A percentile compares a stretch with the other conserved stretches of the same genome.
phyloP scores from a whole-genome alignment of 176 grass and related monocot genomes.

The Chloris gayana region DNA sequence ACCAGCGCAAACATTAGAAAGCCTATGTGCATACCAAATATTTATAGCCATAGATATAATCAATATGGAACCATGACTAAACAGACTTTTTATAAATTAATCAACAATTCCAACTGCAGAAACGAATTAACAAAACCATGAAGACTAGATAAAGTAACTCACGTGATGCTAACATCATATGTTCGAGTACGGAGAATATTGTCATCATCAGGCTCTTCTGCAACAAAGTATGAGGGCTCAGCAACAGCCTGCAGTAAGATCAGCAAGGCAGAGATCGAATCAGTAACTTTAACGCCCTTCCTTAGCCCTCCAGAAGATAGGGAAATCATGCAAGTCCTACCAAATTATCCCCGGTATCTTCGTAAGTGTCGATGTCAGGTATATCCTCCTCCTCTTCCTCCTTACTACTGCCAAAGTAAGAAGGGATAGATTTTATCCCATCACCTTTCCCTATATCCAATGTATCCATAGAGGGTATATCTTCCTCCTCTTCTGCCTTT shows the following conservation, averaged over 20 bases:
- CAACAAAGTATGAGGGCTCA: slow-evolving; percentile 75
- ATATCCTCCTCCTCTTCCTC: slow-evolving; percentile 91
- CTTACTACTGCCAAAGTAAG: slow-evolving; percentile 67
- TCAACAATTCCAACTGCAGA: slow-evolving; percentile 11
- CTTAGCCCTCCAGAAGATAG: slow-evolving; percentile 25
- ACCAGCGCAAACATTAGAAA: background rate
- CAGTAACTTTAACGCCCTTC: slow-evolving; percentile 20
- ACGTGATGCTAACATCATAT: slow-evolving; percentile 98
- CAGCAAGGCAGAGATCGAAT: slow-evolving; percentile 33
- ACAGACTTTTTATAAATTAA: background rate
- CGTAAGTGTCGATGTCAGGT: slow-evolving; percentile 84
- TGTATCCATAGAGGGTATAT: slow-evolving; percentile 84
- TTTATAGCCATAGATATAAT: background rate
- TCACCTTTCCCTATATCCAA: slow-evolving; percentile 71
- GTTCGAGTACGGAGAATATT: slow-evolving; percentile 94
- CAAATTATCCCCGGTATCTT: slow-evolving; percentile 67
- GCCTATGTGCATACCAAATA: background rate
- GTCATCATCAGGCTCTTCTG: slow-evolving; percentile 87
- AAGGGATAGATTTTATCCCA: slow-evolving; percentile 70
- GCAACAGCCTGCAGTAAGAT: slow-evolving; percentile 58
- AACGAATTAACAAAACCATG: slow-evolving; percentile 7
- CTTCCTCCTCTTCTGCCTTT: slow-evolving; percentile 67
- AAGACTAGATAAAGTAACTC: slow-evolving; percentile 44
- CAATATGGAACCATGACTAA: slow-evolving; percentile 2
- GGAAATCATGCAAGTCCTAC: slow-evolving; percentile 42